Evolutionary conservation across 768 basidiomycete genomes (phyloP), one percentile per base, ranked within the genome.

Genomic region (Lactarius tabidus): DNA sequence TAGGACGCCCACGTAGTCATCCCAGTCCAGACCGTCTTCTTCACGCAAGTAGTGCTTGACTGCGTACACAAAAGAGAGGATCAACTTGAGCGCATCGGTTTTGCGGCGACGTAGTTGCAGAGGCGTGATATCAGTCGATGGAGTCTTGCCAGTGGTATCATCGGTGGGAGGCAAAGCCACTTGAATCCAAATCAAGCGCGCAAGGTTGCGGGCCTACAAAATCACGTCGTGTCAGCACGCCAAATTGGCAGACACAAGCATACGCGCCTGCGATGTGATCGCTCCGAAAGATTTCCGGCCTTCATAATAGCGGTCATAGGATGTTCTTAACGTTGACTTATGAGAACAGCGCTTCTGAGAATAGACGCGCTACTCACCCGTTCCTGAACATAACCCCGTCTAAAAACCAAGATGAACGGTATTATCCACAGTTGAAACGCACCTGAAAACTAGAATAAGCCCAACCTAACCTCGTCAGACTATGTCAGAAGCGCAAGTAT

Each of bases 221-320:
- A 55, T 57, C 2, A 29, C 54, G n/a, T 57, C 2, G 28, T 52
- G n/a, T 51, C 48, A 51, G 48, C 14, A 51, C 7, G 48, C 14
- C 52, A 57, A 60, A 57, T 28, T 26, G 26, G 8, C 14, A 31
- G 33, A 23, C 18, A 17, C 56, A 26, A 26, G 53, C 18, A 57
- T 36, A 60, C 76, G 57, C 71, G 84, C 84, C 71, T 88, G 86
- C 17, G 91, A 83, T 14, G 82, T 85, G 62, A 95, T 74, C 9
- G 84, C 70, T 0, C 88, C 86, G 72, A 95, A 95, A 51, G 86
- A 84, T 75, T 91, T 96, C 69, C 95, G 81, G 56, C 94, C 95
- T 78, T 95, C 93, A 82, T 87, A 91, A 71, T 87, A 93, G 38
- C 91, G 86, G 70, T 93, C 90, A 70, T 93, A 94, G 9, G 90